A percentile compares a stretch with the other conserved stretches of the same genome.
phyloP scores from a whole-genome alignment of 192 early-diverging fungal genomes.

The Umbelopsis sp. region DNA sequence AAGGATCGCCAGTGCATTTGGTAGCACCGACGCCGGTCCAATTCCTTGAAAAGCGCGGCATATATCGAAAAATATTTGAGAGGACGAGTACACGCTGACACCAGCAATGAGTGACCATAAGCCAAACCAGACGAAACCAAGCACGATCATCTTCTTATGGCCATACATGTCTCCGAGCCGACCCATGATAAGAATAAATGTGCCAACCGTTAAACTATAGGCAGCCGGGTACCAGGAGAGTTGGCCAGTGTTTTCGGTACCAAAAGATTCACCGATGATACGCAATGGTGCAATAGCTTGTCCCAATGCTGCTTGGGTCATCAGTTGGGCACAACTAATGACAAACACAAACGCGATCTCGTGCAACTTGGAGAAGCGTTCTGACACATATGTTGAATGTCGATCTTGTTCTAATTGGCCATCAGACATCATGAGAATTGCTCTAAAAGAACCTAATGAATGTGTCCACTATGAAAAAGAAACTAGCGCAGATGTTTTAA shows the following conservation, averaged over 20 bases:
- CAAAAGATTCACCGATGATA: conserved; percentile 20
- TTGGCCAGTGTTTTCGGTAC: conserved; percentile 21
- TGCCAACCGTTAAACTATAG: conserved; percentile 43
- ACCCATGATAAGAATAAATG: conserved; percentile 42
- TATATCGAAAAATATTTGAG: conserved; percentile 15
- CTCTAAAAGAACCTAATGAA: conserved; percentile 11
- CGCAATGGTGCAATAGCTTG: conserved; percentile 14
- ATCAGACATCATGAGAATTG: conserved; percentile 10
- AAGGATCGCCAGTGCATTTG: conserved; percentile 37
- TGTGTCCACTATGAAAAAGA: background rate
- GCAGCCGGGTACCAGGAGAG: conserved; percentile 44
- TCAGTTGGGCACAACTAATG: conserved; percentile 9
- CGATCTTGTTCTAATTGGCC: conserved; percentile 5
- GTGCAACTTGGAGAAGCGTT: conserved; percentile 6
- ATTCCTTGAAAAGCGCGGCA: conserved; percentile 42
- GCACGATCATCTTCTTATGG: conserved; percentile 35
- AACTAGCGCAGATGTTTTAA: conserved; percentile 8
- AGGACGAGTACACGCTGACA: conserved; percentile 16
- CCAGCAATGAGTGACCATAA: conserved; percentile 43
- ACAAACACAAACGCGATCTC: conserved; percentile 11
- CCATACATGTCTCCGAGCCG: conserved; percentile 49
- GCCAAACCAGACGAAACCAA: conserved; percentile 40
- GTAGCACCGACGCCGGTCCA: conserved; percentile 36
- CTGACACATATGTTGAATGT: conserved; percentile 11
- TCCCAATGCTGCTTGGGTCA: conserved; percentile 17